phyloP scores from a whole-genome alignment of 2,329 filamentous ascomycete genomes.

The Cladophialophora carrionii region DNA sequence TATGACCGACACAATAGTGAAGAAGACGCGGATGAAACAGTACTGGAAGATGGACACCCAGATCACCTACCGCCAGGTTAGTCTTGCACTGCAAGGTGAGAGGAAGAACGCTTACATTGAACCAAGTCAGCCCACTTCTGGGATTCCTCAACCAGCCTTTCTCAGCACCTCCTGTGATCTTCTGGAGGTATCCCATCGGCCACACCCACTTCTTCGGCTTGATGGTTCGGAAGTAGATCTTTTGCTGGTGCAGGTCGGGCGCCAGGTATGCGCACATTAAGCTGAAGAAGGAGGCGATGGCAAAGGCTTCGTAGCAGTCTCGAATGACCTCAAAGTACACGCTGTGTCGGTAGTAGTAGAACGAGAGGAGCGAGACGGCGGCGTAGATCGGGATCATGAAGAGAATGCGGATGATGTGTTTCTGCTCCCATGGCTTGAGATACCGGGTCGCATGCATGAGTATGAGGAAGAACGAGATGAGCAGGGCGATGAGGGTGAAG shows the following conservation, averaged over 20 bases:
- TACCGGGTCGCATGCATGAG: constrained; percentile 64
- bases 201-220: constrained; percentile 72
- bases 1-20: constrained; percentile 76
- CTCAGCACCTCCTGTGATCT: constrained; percentile 69
- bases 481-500: constrained; percentile 57
- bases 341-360: constrained; percentile 73
- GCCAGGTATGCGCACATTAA: constrained; percentile 80
- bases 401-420: constrained; percentile 80
- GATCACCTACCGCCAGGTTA: constrained; percentile 58
- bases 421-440: constrained; percentile 62
- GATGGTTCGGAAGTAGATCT: constrained; percentile 75
- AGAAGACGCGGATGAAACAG: constrained; percentile 76
- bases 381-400: constrained; percentile 86
- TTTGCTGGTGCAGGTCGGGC: constrained; percentile 76
- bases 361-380: constrained; percentile 71
- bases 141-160: constrained; percentile 73
- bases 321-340: constrained; percentile 81
- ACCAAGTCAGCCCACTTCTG: constrained; percentile 81
- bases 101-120: constrained; percentile 62
- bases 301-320: constrained; percentile 88
- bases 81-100: not conserved
- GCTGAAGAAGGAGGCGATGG: constrained; percentile 83
- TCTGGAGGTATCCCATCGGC: constrained; percentile 71
- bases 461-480: constrained; percentile 59
- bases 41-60: constrained; percentile 86